Evolutionary conservation across 352 stramenopile genomes (phyloP).

Genomic region (Phytophthora pluvialis): DNA sequence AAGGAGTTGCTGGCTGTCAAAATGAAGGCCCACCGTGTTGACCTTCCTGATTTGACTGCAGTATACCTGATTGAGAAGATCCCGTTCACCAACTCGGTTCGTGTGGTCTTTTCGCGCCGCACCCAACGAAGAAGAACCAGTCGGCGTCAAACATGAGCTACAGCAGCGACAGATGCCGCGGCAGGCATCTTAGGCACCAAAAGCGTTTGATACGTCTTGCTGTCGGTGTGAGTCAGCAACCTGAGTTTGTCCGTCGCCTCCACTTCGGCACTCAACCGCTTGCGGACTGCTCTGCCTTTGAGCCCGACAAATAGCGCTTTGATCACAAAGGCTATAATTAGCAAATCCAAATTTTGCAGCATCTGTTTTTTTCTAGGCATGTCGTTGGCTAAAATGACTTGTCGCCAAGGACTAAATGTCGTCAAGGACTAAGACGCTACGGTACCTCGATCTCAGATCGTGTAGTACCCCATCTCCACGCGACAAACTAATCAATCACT

Average conservation of each 20-base stretch:
- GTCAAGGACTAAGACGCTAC: too few species aligned
- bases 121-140: conserved; percentile 23
- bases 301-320: conserved; percentile 57
- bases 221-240: conserved; percentile 40
- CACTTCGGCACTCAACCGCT: conserved; percentile 66
- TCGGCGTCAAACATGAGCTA: conserved; percentile 31
- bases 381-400: too few species aligned
- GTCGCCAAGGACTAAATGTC: too few species aligned
- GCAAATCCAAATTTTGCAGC: too few species aligned
- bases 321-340: too few species aligned
- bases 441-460: too few species aligned
- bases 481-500: too few species aligned
- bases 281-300: conserved; percentile 49
- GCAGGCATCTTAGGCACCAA: conserved; percentile 29
- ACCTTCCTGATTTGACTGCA: conserved; percentile 43
- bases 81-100: conserved; percentile 41
- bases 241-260: conserved; percentile 56
- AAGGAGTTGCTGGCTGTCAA: conserved; percentile 43
- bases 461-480: too few species aligned
- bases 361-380: too few species aligned
- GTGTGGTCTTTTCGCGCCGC: conserved; percentile 49
- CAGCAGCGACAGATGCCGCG: conserved; percentile 21
- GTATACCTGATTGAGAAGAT: conserved; percentile 46
- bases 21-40: conserved; percentile 47
- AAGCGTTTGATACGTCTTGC: conserved; percentile 50